Evolutionary conservation across 2,329 filamentous ascomycete genomes (phyloP), one percentile per base, ranked within the genome.

Genomic region (Trichoderma cornu-damae): DNA sequence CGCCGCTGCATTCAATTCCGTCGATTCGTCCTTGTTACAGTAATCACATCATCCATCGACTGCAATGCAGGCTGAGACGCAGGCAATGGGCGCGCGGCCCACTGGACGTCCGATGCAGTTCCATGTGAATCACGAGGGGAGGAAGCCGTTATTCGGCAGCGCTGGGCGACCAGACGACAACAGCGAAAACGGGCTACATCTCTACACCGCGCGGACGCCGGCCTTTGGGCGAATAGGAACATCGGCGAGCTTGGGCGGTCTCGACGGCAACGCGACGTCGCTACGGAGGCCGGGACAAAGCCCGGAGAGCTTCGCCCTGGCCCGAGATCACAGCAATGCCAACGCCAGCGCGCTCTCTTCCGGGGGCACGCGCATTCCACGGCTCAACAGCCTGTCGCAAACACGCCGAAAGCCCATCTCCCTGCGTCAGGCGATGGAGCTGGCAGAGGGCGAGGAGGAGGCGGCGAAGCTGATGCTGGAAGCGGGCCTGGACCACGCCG

Each of bases 361-460:
- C 3, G 68, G 66, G 12, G 66, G 68, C 47, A 68, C 70, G 42
- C 70, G 72, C 52, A 68, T 75, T 42, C 72, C 72, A 2, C 68
- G 65, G 3, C 68, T 69, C 6, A 63, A 57, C 20, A 65, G 65
- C 57, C 57, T 65, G 22, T 59, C 61, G 2, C 62, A 69, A 28
- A 66, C 66, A 32, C 62, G 67, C 48, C 64, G 71, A 2, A 68
- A 68, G 26, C 69, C 69, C 4, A 68, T 79, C 3, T 73, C 72
- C 3, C 63, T 80, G 16, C 61, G 68, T 14, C 77, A 80, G 42
- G 77, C 77, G 6, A 77, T 73, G 62, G 64, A 55, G 43, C 58
- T 68, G 38, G 73, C 70, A 4, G 67, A 64, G 34, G 63, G 63
- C 32, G 71, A 72, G 51, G 66, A 64, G 34, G 65, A 65, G 24